A percentile compares a stretch with the other conserved stretches of the same genome.
Conservation (phyloP, 2,329 filamentous ascomycete species). For the Chaetomium sp. region DNA sequence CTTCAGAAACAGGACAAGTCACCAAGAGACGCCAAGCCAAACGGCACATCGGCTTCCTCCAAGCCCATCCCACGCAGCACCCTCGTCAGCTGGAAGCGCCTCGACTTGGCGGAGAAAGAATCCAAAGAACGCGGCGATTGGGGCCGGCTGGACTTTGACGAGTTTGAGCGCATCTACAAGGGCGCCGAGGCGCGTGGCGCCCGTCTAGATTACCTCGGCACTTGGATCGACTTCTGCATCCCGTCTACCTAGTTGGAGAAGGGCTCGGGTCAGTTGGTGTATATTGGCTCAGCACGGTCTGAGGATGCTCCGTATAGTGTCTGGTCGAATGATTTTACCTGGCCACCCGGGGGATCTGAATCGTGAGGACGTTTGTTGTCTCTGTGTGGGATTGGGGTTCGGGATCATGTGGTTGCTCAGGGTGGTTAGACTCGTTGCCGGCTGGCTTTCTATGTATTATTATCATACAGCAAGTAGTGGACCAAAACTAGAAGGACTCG, state of each 20-base stretch:
- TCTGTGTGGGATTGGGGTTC: too few relatives aligned
- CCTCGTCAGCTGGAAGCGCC: slow-evolving; percentile 44
- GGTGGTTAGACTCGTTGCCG: too few relatives aligned
- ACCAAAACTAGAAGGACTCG: too few relatives aligned
- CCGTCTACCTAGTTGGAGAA: slow-evolving; percentile 35
- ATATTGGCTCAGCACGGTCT: background rate
- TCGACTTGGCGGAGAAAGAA: slow-evolving; percentile 62
- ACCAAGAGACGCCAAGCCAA: background rate
- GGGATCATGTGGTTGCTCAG: too few relatives aligned
- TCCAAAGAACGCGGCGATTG: slow-evolving; percentile 68
- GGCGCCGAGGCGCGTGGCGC: slow-evolving; percentile 56
- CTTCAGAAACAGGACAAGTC: background rate
- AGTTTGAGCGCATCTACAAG: slow-evolving; percentile 73
- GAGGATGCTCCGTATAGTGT: background rate
- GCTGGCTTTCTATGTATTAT: too few relatives aligned
- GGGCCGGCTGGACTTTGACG: slow-evolving; percentile 68
- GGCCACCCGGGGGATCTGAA: too few relatives aligned
- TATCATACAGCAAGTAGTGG: too few relatives aligned
- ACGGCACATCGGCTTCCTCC: background rate
- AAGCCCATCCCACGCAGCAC: slow-evolving; percentile 28
- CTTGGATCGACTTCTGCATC: slow-evolving; percentile 82
- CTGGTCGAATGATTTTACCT: background rate
- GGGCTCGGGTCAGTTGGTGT: background rate
- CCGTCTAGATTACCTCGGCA: slow-evolving; percentile 72
- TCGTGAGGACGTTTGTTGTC: too few relatives aligned